Conservation (phyloP, 345 rosid species). For the Triadica sebifera region DNA sequence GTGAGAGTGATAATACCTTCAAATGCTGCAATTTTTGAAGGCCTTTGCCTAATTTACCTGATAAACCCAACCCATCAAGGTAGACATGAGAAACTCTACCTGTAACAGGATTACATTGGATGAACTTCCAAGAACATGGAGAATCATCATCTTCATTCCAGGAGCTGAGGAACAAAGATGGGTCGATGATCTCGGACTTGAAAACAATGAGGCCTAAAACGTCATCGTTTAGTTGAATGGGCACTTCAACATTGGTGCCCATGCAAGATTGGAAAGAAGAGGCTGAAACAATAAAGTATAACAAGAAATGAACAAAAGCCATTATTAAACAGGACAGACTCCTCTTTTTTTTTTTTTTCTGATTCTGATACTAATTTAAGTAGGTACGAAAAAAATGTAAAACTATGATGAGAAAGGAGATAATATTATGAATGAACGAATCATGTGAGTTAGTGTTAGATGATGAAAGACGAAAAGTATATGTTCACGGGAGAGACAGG, state of each 20-base stretch:
- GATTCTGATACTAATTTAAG: too few relatives aligned
- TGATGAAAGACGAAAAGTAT: too few relatives aligned
- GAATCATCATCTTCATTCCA: constrained; percentile 85
- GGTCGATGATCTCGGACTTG: constrained; percentile 69
- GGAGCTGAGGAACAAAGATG: constrained; percentile 51
- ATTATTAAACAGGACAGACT: background rate
- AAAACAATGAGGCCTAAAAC: constrained; percentile 83
- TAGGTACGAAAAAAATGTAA: too few relatives aligned
- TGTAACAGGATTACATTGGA: constrained; percentile 59
- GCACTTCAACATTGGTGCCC: constrained; percentile 27
- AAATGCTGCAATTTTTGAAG: constrained; percentile 63
- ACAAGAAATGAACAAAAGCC: constrained; percentile 15
- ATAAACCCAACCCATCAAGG: constrained; percentile 62
- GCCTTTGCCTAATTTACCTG: constrained; percentile 78
- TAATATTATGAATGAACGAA: too few relatives aligned
- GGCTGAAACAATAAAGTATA: background rate
- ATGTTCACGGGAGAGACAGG: too few relatives aligned
- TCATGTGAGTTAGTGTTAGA: too few relatives aligned
- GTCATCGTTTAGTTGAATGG: constrained; percentile 66
- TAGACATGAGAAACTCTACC: constrained; percentile 59
- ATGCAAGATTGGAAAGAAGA: constrained; percentile 20
- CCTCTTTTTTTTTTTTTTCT: background rate
- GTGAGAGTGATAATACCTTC: constrained; percentile 63
- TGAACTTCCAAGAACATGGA: constrained; percentile 83
- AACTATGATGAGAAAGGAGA: too few relatives aligned